Evolutionary conservation across 192 early-diverging fungal genomes (phyloP), one percentile per base, ranked within the genome.

Genomic region (Backusella psychrophila): DNA sequence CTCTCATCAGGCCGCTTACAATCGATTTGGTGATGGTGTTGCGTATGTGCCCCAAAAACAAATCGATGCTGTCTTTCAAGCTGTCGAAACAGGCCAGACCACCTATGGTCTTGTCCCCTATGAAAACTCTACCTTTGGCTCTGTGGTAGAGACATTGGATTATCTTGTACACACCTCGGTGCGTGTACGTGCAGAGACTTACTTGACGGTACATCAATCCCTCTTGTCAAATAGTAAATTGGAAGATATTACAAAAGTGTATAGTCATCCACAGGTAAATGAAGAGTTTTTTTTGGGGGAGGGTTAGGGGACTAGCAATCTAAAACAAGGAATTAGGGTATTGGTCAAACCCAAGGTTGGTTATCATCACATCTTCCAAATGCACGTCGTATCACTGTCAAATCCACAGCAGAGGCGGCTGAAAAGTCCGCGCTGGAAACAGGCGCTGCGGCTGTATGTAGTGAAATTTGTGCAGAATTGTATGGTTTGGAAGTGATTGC

Each of bases 81-180:
- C 92, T 0, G 93, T 94, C 1, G 92, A 91, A 77, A 86, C 87
- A 9, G 91, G 92, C 31, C 87, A 85, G 33, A 86, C 90, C 3
- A 94, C 92, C n/a, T 98, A 96, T 76, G 96, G 96, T 6, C 82
- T 99, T 69, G 92, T 99, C 5, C 97, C 97, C 2, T 95, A 96
- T 80, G 97, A 99, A 80, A 99, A 99, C 83, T 97, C 96, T 9
- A 94, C 91, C 21, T 90, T 87, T 84, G 97, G 97, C 44, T 89
- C 89, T 12, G 97, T 99, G 3, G 88, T 91, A 7, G 84, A 92
- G 66, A 96, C 97, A 0, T 83, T 99, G 21, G 96, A 98, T 77
- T 80, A 85, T 63, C 92, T 97, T 74, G 82, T 93, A 42, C 82
- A 87, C 31, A 86, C 85, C 21, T 81, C 91, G 53, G 81, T 92